phyloP scores from a whole-genome alignment of 1,284 basidiomycete species.

The Stereum hirsutum region DNA sequence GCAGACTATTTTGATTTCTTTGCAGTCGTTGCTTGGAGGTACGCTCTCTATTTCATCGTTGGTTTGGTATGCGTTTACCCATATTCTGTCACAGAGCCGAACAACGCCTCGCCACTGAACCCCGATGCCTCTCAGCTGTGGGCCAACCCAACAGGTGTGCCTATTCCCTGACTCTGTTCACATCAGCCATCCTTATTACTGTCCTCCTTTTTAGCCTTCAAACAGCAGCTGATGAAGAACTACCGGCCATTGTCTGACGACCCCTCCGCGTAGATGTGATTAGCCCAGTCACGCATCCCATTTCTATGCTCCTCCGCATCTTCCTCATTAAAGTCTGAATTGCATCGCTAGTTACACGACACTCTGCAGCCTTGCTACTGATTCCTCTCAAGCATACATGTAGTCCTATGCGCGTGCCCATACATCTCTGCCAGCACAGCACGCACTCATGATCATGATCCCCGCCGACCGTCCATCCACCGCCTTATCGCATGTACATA shows the following conservation, averaged over 20 bases:
- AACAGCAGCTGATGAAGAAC: conserved; percentile 61
- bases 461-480: no score
- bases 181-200: not conserved
- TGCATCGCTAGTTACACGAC: no score
- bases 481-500: no score
- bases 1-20: conserved; percentile 77
- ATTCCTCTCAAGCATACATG: no score
- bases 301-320: not conserved
- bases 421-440: no score
- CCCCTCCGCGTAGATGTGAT: conserved; percentile 28
- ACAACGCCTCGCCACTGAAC: conserved; percentile 83
- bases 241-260: conserved; percentile 53
- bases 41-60: conserved; percentile 17
- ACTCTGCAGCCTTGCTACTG: no score
- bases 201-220: conserved; percentile 48
- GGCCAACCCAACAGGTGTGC: conserved; percentile 55
- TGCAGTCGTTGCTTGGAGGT: conserved; percentile 82
- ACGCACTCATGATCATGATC: no score
- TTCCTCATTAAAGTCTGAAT: no score
- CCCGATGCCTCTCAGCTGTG: conserved; percentile 74
- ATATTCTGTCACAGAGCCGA: conserved; percentile 54
- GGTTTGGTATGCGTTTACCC: not conserved
- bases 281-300: not conserved
- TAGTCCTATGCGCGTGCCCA: no score
- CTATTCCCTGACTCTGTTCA: not conserved